Conservation (phyloP, 1,139 yeast genomes). For the Lodderomyces parapsilosis region DNA sequence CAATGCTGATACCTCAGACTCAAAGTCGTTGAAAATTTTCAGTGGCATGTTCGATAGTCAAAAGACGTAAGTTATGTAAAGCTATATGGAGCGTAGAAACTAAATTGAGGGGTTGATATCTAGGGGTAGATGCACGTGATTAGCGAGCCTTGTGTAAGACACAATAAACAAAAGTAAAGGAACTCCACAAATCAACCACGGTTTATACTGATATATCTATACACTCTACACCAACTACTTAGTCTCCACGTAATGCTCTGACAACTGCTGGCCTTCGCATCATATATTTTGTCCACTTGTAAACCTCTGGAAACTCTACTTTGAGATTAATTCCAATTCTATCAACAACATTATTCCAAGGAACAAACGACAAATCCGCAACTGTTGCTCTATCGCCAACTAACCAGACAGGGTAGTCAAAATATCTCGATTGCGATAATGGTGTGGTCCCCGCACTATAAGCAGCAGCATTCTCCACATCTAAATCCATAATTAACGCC, state of each 20-base stretch:
- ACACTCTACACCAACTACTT: too few species aligned
- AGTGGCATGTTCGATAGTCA: too few species aligned
- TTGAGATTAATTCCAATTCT: conserved; percentile 86
- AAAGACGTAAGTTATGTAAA: too few species aligned
- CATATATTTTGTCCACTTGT: conserved; percentile 92
- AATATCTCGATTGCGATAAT: conserved; percentile 77
- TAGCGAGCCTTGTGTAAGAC: too few species aligned
- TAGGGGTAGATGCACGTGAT: too few species aligned
- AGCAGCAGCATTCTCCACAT: conserved; percentile 84
- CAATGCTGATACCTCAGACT: too few species aligned
- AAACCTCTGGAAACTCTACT: conserved; percentile 90
- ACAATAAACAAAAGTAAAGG: background rate
- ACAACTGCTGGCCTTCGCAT: conserved; percentile 86
- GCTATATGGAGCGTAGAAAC: too few species aligned
- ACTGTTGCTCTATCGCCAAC: conserved; percentile 89
- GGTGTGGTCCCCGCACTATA: conserved; percentile 90
- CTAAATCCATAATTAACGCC: conserved; percentile 85
- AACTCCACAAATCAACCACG: too few species aligned
- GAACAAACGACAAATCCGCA: conserved; percentile 90
- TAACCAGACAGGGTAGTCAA: conserved; percentile 93
- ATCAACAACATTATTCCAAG: conserved; percentile 96
- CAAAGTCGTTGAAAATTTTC: too few species aligned
- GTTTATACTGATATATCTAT: too few species aligned
- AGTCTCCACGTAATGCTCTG: conserved; percentile 70
- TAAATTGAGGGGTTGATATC: too few species aligned